Conservation (phyloP, 192 early-diverging fungal species). For the Entophlyctis luteolus region DNA sequence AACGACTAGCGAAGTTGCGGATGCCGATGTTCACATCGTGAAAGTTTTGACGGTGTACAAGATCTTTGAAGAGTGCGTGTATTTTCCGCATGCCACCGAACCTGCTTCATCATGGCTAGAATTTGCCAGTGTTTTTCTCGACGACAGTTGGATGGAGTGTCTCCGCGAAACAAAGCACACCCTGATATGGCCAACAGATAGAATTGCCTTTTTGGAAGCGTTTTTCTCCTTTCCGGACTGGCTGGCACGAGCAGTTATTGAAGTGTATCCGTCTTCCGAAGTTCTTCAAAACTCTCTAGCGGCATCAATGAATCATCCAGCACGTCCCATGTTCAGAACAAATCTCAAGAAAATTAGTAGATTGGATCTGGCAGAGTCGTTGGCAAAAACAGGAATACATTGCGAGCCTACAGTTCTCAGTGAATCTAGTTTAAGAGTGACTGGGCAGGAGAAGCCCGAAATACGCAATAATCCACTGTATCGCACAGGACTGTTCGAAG, state of each 20-base stretch:
- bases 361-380: background rate
- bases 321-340: background rate
- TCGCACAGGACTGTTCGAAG: conserved; percentile 7
- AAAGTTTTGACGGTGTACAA: too few relatives aligned
- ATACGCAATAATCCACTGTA: background rate
- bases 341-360: conserved; percentile 11
- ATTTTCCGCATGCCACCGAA: too few relatives aligned
- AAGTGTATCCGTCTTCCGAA: background rate
- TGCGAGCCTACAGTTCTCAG: background rate
- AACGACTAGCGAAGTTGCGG: background rate
- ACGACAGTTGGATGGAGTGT: background rate
- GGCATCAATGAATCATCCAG: conserved; percentile 3
- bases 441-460: conserved; percentile 10
- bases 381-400: background rate
- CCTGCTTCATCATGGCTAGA: background rate
- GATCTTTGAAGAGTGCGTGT: too few relatives aligned
- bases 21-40: too few relatives aligned
- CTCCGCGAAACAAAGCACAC: too few relatives aligned
- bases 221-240: conserved; percentile 4
- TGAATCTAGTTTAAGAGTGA: background rate
- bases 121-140: background rate
- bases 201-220: background rate
- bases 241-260: background rate
- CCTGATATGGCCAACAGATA: background rate
- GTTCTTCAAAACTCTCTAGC: background rate